A percentile compares a stretch with the other conserved stretches of the same genome.
These are phyloP conservation scores for Spinacia oleracea DNA, from an alignment of 179 eudicot species.

Conservation along the genomic window DNA sequence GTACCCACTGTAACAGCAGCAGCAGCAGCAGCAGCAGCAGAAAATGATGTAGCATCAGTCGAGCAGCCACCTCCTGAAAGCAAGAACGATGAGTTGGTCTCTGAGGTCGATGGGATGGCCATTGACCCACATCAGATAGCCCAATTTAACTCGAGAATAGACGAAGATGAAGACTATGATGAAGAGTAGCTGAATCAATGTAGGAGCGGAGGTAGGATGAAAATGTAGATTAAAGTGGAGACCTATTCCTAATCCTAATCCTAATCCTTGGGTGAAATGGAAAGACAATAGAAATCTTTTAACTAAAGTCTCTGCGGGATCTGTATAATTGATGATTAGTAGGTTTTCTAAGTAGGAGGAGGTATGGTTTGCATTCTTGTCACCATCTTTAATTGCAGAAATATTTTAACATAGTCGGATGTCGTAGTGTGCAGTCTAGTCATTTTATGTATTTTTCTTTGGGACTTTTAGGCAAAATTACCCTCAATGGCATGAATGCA, in stretches of 20 bases:
- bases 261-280: slow-evolving; percentile 14
- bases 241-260: too few species aligned
- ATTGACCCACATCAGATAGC: slow-evolving; percentile 50
- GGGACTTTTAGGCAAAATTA: too few species aligned
- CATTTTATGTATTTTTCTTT: neutral
- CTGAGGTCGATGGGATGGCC: slow-evolving; percentile 55
- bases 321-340: slow-evolving; percentile 34
- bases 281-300: neutral
- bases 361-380: slow-evolving; percentile 23
- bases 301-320: slow-evolving; percentile 24
- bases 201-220: slow-evolving; percentile 25
- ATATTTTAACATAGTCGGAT: slow-evolving; percentile 18
- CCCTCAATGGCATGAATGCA: too few species aligned
- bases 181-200: slow-evolving; percentile 32
- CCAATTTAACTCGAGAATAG: slow-evolving; percentile 42
- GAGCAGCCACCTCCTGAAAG: slow-evolving; percentile 33
- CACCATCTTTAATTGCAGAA: slow-evolving; percentile 10
- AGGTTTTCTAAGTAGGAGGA: slow-evolving; percentile 18
- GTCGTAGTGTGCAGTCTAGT: slow-evolving; percentile 1
- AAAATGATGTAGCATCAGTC: slow-evolving; percentile 18
- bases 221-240: slow-evolving; percentile 31
- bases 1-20: slow-evolving; percentile 16
- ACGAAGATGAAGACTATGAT: slow-evolving; percentile 51
- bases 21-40: slow-evolving; percentile 15
- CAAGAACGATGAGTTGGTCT: slow-evolving; percentile 41